Conservation (phyloP, 352 stramenopile genomes). For the Halophytophthora batemanensis region DNA sequence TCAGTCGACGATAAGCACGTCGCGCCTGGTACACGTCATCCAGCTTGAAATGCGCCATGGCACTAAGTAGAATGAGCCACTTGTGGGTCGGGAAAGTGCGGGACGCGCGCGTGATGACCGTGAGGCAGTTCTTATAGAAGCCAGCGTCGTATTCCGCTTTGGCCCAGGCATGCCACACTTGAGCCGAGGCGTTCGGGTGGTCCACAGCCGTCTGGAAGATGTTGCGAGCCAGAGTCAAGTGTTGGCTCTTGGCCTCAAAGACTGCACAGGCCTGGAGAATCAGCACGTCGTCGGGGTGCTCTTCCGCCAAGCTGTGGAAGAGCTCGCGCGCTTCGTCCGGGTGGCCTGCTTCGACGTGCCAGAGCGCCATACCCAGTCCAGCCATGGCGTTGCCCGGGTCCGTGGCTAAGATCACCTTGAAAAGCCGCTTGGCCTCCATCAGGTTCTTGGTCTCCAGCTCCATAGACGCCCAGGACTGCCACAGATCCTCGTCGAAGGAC, state of each 20-base stretch:
- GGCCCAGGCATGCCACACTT: conserved; percentile 86
- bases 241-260: conserved; percentile 72
- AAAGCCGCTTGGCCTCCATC: conserved; percentile 74
- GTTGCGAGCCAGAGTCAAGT: conserved; percentile 59
- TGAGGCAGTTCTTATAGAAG: conserved; percentile 71
- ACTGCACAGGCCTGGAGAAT: conserved; percentile 72
- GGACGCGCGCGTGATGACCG: conserved; percentile 62
- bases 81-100: conserved; percentile 74
- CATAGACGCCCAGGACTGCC: conserved; percentile 86
- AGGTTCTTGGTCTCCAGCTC: conserved; percentile 75
- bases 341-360: conserved; percentile 59
- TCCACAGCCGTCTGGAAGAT: conserved; percentile 55
- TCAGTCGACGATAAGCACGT: conserved; percentile 63
- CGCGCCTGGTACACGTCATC: conserved; percentile 74
- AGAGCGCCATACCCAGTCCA: conserved; percentile 67
- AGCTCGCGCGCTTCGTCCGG: conserved; percentile 51
- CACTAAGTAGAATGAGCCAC: conserved; percentile 74
- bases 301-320: conserved; percentile 49
- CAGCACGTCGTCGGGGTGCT: conserved; percentile 65
- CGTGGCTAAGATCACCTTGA: conserved; percentile 78
- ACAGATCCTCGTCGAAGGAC: conserved; percentile 69
- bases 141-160: conserved; percentile 81
- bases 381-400: conserved; percentile 65
- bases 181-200: conserved; percentile 52
- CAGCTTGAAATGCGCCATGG: conserved; percentile 78